Evolutionary conservation across 108 stramenopile genomes (phyloP).

Genomic region (Epithemia pelagica): DNA sequence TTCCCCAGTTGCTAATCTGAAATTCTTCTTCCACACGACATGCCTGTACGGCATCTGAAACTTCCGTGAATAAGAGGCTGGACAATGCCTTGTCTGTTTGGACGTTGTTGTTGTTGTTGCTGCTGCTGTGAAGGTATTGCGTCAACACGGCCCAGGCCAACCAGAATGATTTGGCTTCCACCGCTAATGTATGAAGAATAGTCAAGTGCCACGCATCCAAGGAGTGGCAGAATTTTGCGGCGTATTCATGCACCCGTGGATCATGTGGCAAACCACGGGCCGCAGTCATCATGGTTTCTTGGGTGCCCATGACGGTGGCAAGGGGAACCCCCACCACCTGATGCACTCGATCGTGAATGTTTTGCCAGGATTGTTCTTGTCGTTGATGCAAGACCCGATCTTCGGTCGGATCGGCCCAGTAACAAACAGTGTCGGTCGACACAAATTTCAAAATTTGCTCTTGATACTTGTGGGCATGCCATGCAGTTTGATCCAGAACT

Average conservation of each 20-base stretch:
- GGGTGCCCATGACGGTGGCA: slow-evolving; percentile 53
- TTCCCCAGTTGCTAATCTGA: slow-evolving; percentile 92
- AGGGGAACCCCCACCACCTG: slow-evolving; percentile 29
- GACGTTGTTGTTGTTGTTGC: not conserved
- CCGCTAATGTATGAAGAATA: slow-evolving; percentile 59
- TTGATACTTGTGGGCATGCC: slow-evolving; percentile 36
- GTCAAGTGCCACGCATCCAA: slow-evolving; percentile 87
- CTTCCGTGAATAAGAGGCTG: slow-evolving; percentile 13
- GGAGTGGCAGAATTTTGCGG: slow-evolving; percentile 39
- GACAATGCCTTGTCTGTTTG: not conserved
- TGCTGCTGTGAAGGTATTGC: not conserved
- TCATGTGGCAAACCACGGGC: slow-evolving; percentile 65
- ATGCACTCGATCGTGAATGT: slow-evolving; percentile 45
- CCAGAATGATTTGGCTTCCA: slow-evolving; percentile 89
- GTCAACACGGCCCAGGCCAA: slow-evolving; percentile 62
- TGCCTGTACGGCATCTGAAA: slow-evolving; percentile 69
- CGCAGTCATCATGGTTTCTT: slow-evolving; percentile 63
- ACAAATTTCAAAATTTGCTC: slow-evolving; percentile 59
- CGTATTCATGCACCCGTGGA: slow-evolving; percentile 41
- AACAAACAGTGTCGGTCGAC: slow-evolving; percentile 76
- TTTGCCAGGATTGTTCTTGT: slow-evolving; percentile 59
- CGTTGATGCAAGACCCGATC: slow-evolving; percentile 70
- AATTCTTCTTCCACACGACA: slow-evolving; percentile 96
- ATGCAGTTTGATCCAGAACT: slow-evolving; percentile 73
- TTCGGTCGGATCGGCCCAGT: slow-evolving; percentile 66